A percentile compares a stretch with the other conserved stretches of the same genome.
Conservation (phyloP, 1,284 basidiomycete genomes). For the Erythrobasidium hasegawianum region DNA sequence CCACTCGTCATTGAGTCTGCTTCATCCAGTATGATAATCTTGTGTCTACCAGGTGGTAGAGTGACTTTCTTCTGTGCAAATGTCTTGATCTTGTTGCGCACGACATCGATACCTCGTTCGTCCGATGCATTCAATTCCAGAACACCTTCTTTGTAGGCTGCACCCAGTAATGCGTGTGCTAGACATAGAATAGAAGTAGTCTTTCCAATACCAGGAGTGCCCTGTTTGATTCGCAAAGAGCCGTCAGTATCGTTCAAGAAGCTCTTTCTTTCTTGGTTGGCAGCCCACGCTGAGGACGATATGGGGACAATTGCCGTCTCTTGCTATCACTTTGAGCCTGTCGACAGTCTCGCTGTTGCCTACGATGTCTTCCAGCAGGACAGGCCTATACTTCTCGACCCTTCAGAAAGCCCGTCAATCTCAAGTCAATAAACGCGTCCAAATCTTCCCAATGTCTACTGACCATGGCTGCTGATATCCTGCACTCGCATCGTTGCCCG, state of each 20-base stretch:
- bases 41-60: conserved; percentile 90
- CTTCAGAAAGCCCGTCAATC: too few relatives aligned
- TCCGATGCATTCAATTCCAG: conserved; percentile 97
- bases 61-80: conserved; percentile 99
- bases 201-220: conserved; percentile 97
- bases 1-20: conserved; percentile 99
- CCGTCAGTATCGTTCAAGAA: too few relatives aligned
- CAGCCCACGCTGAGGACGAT: conserved; percentile 89
- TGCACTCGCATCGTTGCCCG: conserved; percentile 12
- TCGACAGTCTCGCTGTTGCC: conserved; percentile 84
- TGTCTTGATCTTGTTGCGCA: conserved; percentile 95
- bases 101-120: conserved; percentile 97
- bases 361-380: conserved; percentile 51
- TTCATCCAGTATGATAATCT: conserved; percentile 97
- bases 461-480: conserved; percentile 32
- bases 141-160: conserved; percentile 97
- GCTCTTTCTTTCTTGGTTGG: too few relatives aligned
- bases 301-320: conserved; percentile 95
- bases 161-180: conserved; percentile 89
- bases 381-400: conserved; percentile 51
- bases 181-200: conserved; percentile 98
- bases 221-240: conserved; percentile 58
- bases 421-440: background rate
- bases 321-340: conserved; percentile 91
- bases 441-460: background rate